Evolutionary conservation across 2,329 filamentous ascomycete species (phyloP), one percentile per base, ranked within the genome.

Genomic region (Golovinomyces cichoracearum): DNA sequence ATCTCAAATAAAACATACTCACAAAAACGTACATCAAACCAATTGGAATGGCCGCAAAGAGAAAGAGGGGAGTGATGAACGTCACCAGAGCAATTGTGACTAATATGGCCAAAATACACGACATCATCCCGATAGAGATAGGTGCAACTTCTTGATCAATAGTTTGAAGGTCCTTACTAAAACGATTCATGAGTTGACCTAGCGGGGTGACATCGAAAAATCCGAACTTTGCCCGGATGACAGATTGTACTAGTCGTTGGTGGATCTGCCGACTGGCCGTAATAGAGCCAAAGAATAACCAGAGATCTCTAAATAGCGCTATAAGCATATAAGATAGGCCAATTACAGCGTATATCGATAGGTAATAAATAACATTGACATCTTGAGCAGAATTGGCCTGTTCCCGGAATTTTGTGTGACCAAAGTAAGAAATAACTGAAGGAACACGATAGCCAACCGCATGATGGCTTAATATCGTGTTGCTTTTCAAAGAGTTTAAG

Each of bases 161-260:
- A 10, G 85, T 78, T 62, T 98, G 86, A 13, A 98, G 74, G 62
- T 98, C 90, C 64, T 95, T 95, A 62, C 88, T 95, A 66, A 98
- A 98, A 19, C 90, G 77, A 64, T 98, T 98, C 79, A 95, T 95
- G 58, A 98, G 71, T 63, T 94, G 88, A 12, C 90, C 90, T 0
- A 95, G 73, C 2, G 90, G 90, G 0, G 90, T 98, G 1, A 88
- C 81, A 59, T 98, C 90, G 59, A 98, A 98, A 66, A 98, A 98
- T 60, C 83, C 85, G 69, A 98, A 95, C 61, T 85, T 88, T 26
- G 90, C 90, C 55, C 86, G 77, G 13, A 83, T 80, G 22, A 98
- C 76, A 1, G 80, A 71, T 25, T 74, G 70, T 61, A 98, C 80
- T 49, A 98, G 68, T 31, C 73, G 69, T 54, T 78, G 71, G 61